These are phyloP conservation scores for Panellus pusillus DNA, from an alignment of 768 basidiomycete genomes.

Conservation along the genomic window DNA sequence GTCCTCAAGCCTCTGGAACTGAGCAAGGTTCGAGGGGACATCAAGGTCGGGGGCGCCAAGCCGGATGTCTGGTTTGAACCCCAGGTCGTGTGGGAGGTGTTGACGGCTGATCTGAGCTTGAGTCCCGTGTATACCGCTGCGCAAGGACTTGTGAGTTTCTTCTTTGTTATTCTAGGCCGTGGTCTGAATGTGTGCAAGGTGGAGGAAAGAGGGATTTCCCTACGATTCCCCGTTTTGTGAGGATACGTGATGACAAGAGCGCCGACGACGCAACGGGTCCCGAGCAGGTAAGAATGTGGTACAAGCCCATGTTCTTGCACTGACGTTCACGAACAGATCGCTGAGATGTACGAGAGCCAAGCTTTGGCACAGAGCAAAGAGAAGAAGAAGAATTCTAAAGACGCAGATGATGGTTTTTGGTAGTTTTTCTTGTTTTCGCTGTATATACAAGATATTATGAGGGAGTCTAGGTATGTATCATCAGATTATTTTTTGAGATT, in stretches of 20 bases:
- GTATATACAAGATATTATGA: slow-evolving; percentile 23
- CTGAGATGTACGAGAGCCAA: slow-evolving; percentile 93
- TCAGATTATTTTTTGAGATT: slow-evolving; percentile 16
- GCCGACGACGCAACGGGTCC: slow-evolving; percentile 91
- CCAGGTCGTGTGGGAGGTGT: slow-evolving; percentile 95
- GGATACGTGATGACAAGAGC: slow-evolving; percentile 89
- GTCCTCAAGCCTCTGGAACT: slow-evolving; percentile 76
- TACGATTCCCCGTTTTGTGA: slow-evolving; percentile 94
- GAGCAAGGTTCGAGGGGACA: slow-evolving; percentile 70
- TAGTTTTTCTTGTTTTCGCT: slow-evolving; percentile 28
- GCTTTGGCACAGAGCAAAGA: slow-evolving; percentile 74
- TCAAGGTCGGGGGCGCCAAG: slow-evolving; percentile 90
- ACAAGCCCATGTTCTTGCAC: background rate
- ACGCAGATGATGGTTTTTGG: slow-evolving; percentile 81
- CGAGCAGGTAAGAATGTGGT: slow-evolving; percentile 68
- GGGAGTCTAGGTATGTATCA: too few relatives aligned
- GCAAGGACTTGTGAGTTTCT: slow-evolving; percentile 70
- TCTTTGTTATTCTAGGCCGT: slow-evolving; percentile 4
- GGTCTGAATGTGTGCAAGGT: slow-evolving; percentile 42
- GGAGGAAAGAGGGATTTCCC: slow-evolving; percentile 89
- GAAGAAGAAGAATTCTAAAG: slow-evolving; percentile 69
- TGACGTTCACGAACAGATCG: slow-evolving; percentile 51
- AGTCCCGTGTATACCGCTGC: slow-evolving; percentile 97
- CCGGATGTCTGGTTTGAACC: slow-evolving; percentile 99
- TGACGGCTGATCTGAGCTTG: slow-evolving; percentile 94